Evolutionary conservation across 352 stramenopile species (phyloP).

Genomic region (Pythium rishiriense): DNA sequence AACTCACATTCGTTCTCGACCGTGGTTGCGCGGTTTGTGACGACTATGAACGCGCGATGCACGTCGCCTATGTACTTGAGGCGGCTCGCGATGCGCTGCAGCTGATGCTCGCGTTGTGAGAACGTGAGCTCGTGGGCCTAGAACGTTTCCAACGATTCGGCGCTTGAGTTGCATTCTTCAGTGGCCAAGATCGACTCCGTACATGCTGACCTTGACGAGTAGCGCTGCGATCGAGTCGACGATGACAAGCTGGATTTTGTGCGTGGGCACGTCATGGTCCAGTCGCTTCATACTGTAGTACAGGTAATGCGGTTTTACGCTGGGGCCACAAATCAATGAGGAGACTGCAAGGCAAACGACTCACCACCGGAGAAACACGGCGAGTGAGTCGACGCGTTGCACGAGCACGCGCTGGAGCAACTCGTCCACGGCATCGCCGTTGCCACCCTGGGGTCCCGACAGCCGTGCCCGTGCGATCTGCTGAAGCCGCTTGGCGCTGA

Average conservation of each 20-base stretch:
- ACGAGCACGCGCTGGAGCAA: slow-evolving; percentile 22
- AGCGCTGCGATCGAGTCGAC: slow-evolving; percentile 73
- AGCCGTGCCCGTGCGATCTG: slow-evolving; percentile 23
- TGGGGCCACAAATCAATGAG: too few species aligned
- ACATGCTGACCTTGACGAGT: slow-evolving; percentile 48
- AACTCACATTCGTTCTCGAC: slow-evolving; percentile 29
- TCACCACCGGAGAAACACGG: slow-evolving; percentile 48
- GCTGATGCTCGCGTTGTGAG: slow-evolving; percentile 24
- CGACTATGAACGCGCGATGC: slow-evolving; percentile 59
- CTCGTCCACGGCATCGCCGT: background rate
- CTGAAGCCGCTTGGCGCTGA: slow-evolving; percentile 63
- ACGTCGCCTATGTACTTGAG: slow-evolving; percentile 57
- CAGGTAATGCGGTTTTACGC: too few species aligned
- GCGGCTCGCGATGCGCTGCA: slow-evolving; percentile 23
- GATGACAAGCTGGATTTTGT: slow-evolving; percentile 63
- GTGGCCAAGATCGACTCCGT: too few species aligned
- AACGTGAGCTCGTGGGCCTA: slow-evolving; percentile 27
- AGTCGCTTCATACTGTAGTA: slow-evolving; percentile 68
- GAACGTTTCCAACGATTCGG: too few species aligned
- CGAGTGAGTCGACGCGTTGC: slow-evolving; percentile 35
- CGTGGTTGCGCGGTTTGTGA: slow-evolving; percentile 67
- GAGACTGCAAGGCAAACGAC: too few species aligned
- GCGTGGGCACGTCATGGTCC: slow-evolving; percentile 42
- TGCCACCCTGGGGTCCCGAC: background rate
- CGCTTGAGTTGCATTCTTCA: too few species aligned